phyloP scores from a whole-genome alignment of 2,329 filamentous ascomycete species.

The Pestalotiopsis sp. region DNA sequence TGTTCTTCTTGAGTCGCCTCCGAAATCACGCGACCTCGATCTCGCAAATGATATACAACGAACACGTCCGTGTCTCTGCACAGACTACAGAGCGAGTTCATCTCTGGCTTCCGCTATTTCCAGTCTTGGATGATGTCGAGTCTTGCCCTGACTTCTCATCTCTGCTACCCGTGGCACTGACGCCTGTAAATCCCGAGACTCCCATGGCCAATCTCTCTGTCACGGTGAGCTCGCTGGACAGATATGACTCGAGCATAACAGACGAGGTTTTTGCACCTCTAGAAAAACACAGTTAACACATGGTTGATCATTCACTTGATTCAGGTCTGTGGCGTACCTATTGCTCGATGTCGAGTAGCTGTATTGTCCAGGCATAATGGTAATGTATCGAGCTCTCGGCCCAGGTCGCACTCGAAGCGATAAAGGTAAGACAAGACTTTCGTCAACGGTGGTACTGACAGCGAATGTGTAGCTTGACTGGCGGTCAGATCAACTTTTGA shows the following conservation, averaged over 20 bases:
- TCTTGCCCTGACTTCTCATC: neutral
- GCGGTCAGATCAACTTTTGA: neutral
- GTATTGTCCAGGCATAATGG: neutral
- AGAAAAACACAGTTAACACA: neutral
- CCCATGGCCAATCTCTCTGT: constrained; percentile 6
- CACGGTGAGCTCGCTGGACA: neutral
- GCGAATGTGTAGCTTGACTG: neutral
- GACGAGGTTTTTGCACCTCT: neutral
- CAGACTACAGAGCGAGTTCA: neutral
- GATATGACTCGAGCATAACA: constrained; percentile 2
- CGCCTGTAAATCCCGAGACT: neutral
- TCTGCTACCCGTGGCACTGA: neutral
- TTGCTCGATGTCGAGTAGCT: neutral
- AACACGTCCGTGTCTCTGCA: neutral
- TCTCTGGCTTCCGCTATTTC: neutral
- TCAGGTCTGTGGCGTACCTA: neutral
- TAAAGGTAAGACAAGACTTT: neutral
- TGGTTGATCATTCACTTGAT: neutral
- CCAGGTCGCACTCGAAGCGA: neutral
- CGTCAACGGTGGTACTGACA: neutral
- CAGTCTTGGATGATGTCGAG: neutral
- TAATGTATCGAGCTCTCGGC: neutral
- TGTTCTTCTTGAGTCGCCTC: too few relatives aligned
- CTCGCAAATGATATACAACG: neutral
- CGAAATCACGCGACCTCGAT: too few relatives aligned